Conservation (phyloP, 306 rosid species). For the Rubus idaeus region DNA sequence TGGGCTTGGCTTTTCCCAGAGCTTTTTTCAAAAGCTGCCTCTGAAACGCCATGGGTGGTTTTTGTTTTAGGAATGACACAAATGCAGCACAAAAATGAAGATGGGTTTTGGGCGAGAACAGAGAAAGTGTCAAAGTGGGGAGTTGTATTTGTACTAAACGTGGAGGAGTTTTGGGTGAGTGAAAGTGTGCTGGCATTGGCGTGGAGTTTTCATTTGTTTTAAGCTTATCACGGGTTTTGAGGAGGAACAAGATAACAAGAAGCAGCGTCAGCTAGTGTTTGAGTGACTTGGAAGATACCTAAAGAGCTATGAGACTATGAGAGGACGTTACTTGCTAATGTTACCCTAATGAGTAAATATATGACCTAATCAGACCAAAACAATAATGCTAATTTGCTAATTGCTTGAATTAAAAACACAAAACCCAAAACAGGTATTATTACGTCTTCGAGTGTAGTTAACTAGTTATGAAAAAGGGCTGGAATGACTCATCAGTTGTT, state of each 20-base stretch:
- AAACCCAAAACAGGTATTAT: no score
- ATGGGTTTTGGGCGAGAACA: neutral
- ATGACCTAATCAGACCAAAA: no score
- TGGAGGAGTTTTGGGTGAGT: neutral
- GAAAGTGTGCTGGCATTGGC: neutral
- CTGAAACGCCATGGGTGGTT: conserved; percentile 49
- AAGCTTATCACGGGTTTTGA: neutral
- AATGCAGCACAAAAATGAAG: neutral
- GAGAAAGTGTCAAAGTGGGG: neutral
- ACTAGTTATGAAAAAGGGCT: no score
- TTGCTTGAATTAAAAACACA: no score
- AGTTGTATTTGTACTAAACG: neutral
- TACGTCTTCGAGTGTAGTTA: no score
- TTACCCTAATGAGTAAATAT: no score
- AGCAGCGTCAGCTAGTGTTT: neutral
- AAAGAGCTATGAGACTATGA: no score
- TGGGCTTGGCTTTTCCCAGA: conserved; percentile 24
- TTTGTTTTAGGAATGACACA: neutral
- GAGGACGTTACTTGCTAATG: no score
- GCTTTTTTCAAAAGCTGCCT: conserved; percentile 50
- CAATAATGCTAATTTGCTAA: no score
- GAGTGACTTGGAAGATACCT: neutral
- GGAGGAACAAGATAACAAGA: conserved; percentile 3
- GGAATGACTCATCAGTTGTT: no score
- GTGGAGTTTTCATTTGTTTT: neutral